Percentiles rank a stretch among this genome's conserved stretches.
Evolutionary conservation across 2,329 filamentous ascomycete species (phyloP).

Genomic region (Fusarium compactum): DNA sequence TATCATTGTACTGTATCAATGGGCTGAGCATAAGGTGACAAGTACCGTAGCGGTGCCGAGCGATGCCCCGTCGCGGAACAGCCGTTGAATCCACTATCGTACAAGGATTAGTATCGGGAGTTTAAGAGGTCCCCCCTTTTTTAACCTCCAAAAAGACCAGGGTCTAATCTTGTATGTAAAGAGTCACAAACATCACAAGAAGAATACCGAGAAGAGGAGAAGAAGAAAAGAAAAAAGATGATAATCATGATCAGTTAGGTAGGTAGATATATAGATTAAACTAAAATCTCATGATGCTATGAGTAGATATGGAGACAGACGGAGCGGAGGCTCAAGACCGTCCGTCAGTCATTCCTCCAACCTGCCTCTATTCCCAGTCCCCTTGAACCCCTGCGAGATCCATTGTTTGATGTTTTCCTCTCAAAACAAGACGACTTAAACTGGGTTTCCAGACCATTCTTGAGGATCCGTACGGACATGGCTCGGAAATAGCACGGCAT

Average conservation of each 20-base stretch:
- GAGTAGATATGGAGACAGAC: not conserved
- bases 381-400: slow-evolving; percentile 10
- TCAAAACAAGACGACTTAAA: slow-evolving; percentile 20
- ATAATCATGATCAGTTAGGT: not conserved
- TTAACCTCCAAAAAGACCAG: not conserved
- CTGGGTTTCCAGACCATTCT: slow-evolving; percentile 21
- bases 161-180: not conserved
- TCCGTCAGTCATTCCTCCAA: slow-evolving; percentile 17
- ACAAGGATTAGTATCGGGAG: slow-evolving; percentile 21
- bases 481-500: slow-evolving; percentile 43
- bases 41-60: slow-evolving; percentile 45
- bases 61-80: slow-evolving; percentile 42
- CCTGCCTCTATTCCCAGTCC: slow-evolving; percentile 32
- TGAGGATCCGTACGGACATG: slow-evolving; percentile 32
- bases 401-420: slow-evolving; percentile 35
- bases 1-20: slow-evolving; percentile 18
- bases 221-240: not conserved
- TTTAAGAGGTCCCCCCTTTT: slow-evolving; percentile 21
- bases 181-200: not conserved
- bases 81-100: slow-evolving; percentile 28
- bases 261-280: not conserved
- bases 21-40: slow-evolving; percentile 44
- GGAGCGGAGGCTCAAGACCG: slow-evolving; percentile 34
- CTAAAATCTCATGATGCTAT: not conserved
- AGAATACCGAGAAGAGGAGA: not conserved